Evolutionary conservation across 352 stramenopile genomes (phyloP).

Genomic region (Pythium phragmiticola): DNA sequence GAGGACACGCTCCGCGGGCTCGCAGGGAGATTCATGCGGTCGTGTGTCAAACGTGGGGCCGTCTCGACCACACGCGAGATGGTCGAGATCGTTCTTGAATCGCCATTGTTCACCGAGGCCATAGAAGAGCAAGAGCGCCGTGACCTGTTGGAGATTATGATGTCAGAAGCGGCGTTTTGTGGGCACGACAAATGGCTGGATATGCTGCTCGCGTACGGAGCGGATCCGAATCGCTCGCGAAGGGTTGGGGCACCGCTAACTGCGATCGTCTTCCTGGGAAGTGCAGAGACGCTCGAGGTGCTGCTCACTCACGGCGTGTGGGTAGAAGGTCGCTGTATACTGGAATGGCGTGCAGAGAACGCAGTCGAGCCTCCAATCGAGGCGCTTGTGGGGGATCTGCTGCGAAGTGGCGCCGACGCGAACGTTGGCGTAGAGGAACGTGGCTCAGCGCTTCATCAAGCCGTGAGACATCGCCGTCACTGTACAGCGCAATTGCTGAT

Average conservation of each 20-base stretch:
- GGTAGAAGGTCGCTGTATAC: not conserved
- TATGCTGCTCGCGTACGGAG: not conserved
- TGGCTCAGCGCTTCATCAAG: too few relatives aligned
- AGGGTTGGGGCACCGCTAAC: not conserved
- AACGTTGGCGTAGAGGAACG: not conserved
- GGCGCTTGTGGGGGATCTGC: not conserved
- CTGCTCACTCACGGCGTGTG: not conserved
- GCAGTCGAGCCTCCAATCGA: too few relatives aligned
- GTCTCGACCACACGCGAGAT: not conserved
- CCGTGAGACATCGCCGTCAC: too few relatives aligned
- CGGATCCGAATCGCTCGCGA: not conserved
- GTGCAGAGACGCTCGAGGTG: not conserved
- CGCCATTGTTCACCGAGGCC: not conserved
- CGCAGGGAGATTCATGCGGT: not conserved
- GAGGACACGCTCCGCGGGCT: not conserved
- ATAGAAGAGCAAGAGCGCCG: not conserved
- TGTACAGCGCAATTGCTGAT: not conserved
- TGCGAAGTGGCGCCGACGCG: not conserved
- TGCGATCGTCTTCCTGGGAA: too few relatives aligned
- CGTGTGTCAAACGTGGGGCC: not conserved
- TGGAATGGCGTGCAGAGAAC: too few relatives aligned
- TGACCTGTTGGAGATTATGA: too few relatives aligned
- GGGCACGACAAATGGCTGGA: too few relatives aligned
- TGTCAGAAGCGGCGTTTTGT: too few relatives aligned
- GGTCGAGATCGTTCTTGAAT: slow-evolving; percentile 12